Evolutionary conservation across 768 basidiomycete species (phyloP).

Genomic region (Pleurotus cornucopiae): DNA sequence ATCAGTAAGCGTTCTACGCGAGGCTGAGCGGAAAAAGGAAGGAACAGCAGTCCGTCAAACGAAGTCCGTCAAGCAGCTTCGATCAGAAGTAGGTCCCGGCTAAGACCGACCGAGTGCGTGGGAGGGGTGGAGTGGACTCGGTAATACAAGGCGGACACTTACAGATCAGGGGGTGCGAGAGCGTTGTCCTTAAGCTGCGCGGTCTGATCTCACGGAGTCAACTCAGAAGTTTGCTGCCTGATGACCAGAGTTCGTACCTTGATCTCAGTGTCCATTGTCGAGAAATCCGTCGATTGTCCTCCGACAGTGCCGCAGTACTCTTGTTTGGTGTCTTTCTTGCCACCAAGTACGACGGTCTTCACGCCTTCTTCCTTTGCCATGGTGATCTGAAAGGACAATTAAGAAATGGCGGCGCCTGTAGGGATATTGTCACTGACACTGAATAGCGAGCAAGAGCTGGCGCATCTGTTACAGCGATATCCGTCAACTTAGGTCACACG

Average conservation of each 20-base stretch:
- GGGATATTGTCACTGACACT: conserved; percentile 27
- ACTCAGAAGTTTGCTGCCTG: neutral
- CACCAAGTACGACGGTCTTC: conserved; percentile 3
- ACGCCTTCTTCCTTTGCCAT: conserved; percentile 34
- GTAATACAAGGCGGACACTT: conserved; percentile 17
- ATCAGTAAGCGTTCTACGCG: neutral
- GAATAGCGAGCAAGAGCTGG: conserved; percentile 44
- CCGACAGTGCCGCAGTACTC: conserved; percentile 62
- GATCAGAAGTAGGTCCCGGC: conserved; percentile 6
- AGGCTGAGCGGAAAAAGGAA: neutral
- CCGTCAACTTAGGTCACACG: neutral
- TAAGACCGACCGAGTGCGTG: conserved; percentile 3
- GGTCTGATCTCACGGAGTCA: conserved; percentile 26
- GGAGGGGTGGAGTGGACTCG: neutral
- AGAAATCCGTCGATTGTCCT: conserved; percentile 55
- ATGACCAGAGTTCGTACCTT: conserved; percentile 23
- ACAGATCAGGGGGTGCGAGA: conserved; percentile 61
- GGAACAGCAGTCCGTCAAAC: neutral
- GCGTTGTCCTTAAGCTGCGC: conserved; percentile 48
- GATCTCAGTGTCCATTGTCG: conserved; percentile 54
- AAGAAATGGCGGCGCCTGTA: neutral
- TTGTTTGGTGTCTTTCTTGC: conserved; percentile 36
- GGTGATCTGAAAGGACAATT: conserved; percentile 37
- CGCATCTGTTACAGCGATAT: conserved; percentile 21
- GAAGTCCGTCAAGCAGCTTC: neutral